Evolutionary conservation across 1,139 yeast species (phyloP).

Genomic region (Saccharomyces hybrid): DNA sequence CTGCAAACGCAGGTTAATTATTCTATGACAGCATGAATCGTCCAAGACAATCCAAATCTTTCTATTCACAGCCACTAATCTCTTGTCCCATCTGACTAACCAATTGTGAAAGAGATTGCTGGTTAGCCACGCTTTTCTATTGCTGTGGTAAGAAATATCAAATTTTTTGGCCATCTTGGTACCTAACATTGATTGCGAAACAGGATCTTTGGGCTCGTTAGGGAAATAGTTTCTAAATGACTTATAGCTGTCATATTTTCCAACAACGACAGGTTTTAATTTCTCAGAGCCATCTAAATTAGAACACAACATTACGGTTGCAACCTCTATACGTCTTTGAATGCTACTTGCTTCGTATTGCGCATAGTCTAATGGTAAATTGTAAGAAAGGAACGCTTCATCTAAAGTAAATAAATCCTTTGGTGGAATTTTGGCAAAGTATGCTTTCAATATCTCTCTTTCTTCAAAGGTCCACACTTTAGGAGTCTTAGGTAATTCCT

Average conservation of each 20-base stretch:
- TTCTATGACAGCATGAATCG: conserved; percentile 58
- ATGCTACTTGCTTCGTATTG: conserved; percentile 45
- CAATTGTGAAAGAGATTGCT: conserved; percentile 60
- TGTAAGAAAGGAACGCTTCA: conserved; percentile 55
- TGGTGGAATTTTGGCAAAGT: conserved; percentile 36
- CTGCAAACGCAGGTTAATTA: conserved; percentile 48
- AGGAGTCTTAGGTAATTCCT: conserved; percentile 42
- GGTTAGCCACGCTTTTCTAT: conserved; percentile 58
- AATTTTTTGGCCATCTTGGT: conserved; percentile 45
- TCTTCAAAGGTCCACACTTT: conserved; percentile 61
- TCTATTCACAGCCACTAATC: conserved; percentile 39
- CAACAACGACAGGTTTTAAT: conserved; percentile 53
- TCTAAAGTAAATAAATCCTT: conserved; percentile 54
- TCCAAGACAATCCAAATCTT: conserved; percentile 51
- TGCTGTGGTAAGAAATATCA: conserved; percentile 50
- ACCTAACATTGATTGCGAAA: conserved; percentile 24
- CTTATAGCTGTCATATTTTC: conserved; percentile 46
- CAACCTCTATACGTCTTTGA: conserved; percentile 32
- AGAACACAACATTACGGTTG: conserved; percentile 57
- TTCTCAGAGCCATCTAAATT: conserved; percentile 60
- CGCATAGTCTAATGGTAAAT: conserved; percentile 53
- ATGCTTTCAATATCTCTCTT: conserved; percentile 36
- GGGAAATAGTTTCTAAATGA: conserved; percentile 43
- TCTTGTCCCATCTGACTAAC: conserved; percentile 52
- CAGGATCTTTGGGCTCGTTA: conserved; percentile 23